These are phyloP conservation scores for Botrytis fragariae DNA, from an alignment of 2,329 filamentous ascomycete genomes.

Conservation along the genomic window DNA sequence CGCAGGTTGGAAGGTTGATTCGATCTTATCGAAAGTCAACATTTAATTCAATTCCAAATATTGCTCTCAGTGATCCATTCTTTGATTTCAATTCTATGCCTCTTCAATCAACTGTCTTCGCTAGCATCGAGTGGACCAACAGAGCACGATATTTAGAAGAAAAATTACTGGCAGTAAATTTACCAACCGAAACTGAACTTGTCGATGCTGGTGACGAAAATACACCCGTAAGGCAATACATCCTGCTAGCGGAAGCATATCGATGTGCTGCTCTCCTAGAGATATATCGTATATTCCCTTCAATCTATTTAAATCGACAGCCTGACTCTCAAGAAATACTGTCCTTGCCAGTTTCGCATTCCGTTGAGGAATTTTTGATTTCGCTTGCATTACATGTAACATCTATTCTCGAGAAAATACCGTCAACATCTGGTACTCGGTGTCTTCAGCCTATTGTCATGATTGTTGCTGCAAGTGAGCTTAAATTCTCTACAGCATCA, in stretches of 20 bases:
- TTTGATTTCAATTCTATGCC: background rate
- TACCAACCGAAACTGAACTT: conserved; percentile 27
- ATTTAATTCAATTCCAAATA: background rate
- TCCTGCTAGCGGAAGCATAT: conserved; percentile 35
- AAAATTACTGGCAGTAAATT: conserved; percentile 31
- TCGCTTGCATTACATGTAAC: conserved; percentile 33
- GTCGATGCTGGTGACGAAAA: conserved; percentile 36
- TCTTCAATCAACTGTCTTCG: conserved; percentile 23
- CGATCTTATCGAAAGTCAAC: conserved; percentile 29
- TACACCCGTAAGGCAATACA: conserved; percentile 36
- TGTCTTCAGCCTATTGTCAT: conserved; percentile 36
- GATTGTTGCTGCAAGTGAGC: conserved; percentile 31
- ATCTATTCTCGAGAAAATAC: conserved; percentile 33
- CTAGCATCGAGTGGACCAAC: conserved; percentile 25
- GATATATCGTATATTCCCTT: conserved; percentile 34
- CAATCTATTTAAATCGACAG: conserved; percentile 26
- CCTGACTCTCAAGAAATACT: conserved; percentile 18
- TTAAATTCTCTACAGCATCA: conserved; percentile 27
- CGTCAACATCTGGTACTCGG: conserved; percentile 31
- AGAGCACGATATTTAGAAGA: conserved; percentile 33
- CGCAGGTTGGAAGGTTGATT: conserved; percentile 34
- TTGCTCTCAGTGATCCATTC: background rate
- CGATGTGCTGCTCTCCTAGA: conserved; percentile 33
- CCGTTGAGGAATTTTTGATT: conserved; percentile 32
- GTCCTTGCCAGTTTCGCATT: conserved; percentile 23